Percentiles rank a stretch among this genome's conserved stretches.
These are phyloP conservation scores for Staphylotrichum tortipilum DNA, from an alignment of 495 filamentous ascomycete species.

Conservation along the genomic window DNA sequence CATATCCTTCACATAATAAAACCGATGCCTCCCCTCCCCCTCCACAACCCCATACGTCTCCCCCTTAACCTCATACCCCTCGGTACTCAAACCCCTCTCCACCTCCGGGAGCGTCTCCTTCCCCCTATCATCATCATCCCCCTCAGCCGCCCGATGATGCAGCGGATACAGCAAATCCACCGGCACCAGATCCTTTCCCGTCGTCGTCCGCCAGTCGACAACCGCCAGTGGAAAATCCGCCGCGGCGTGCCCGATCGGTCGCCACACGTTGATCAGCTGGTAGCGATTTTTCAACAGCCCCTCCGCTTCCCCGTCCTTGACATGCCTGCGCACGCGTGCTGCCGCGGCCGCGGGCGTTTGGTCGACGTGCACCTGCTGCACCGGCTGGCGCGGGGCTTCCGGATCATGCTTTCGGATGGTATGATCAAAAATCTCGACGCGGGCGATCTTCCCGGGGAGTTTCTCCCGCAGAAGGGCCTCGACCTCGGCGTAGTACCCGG, in stretches of 20 bases:
- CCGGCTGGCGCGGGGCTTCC: slow-evolving; percentile 51
- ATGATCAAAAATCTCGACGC: slow-evolving; percentile 77
- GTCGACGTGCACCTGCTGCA: slow-evolving; percentile 71
- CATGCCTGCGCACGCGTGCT: slow-evolving; percentile 57
- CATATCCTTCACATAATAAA: slow-evolving; percentile 80
- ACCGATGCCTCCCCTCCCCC: slow-evolving; percentile 50
- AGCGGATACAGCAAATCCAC: slow-evolving; percentile 70
- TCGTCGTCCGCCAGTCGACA: slow-evolving; percentile 54
- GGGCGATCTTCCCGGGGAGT: slow-evolving; percentile 39
- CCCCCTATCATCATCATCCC: slow-evolving; percentile 31
- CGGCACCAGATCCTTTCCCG: slow-evolving; percentile 53
- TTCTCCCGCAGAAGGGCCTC: slow-evolving; percentile 53
- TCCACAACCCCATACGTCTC: slow-evolving; percentile 62
- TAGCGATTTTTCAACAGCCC: slow-evolving; percentile 52
- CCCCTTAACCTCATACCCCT: slow-evolving; percentile 42
- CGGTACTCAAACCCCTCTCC: slow-evolving; percentile 16
- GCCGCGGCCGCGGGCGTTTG: slow-evolving; percentile 60
- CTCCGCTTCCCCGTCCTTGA: slow-evolving; percentile 45
- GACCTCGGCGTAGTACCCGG: slow-evolving; percentile 73
- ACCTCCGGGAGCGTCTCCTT: slow-evolving; percentile 28
- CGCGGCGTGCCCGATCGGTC: slow-evolving; percentile 60
- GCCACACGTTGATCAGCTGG: slow-evolving; percentile 84
- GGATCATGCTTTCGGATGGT: slow-evolving; percentile 60
- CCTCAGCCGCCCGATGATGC: slow-evolving; percentile 52
- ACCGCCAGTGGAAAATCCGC: slow-evolving; percentile 66